phyloP scores from a whole-genome alignment of 495 filamentous ascomycete species.

The Penicillium lagena region DNA sequence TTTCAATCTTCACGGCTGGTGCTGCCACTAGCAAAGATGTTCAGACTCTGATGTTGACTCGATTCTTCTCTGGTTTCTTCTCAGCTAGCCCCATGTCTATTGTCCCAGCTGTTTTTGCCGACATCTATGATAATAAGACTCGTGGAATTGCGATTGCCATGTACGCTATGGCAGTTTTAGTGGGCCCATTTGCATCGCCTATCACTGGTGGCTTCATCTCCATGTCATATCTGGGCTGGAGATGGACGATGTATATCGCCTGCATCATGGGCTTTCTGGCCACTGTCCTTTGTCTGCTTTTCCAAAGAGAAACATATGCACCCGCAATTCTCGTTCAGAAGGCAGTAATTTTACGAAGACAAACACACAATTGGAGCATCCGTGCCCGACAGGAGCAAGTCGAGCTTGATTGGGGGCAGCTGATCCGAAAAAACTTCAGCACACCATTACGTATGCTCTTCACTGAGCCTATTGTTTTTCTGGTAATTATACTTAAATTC shows the following conservation, averaged over 20 bases:
- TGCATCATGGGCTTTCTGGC: constrained; percentile 74
- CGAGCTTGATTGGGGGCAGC: constrained; percentile 71
- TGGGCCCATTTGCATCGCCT: constrained; percentile 74
- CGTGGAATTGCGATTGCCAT: constrained; percentile 63
- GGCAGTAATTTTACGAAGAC: constrained; percentile 69
- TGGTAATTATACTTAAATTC: constrained; percentile 21
- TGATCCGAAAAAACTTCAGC: constrained; percentile 30
- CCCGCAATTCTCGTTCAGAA: constrained; percentile 74
- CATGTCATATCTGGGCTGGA: constrained; percentile 59
- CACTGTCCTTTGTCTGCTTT: constrained; percentile 63
- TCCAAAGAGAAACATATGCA: constrained; percentile 80
- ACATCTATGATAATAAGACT: constrained; percentile 77
- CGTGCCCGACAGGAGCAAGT: constrained; percentile 94
- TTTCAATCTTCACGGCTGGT: constrained; percentile 53
- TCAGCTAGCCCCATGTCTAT: constrained; percentile 69
- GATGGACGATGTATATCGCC: constrained; percentile 76
- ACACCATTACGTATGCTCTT: constrained; percentile 22
- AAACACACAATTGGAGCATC: constrained; percentile 89
- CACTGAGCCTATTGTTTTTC: constrained; percentile 21
- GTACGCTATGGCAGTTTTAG: constrained; percentile 81
- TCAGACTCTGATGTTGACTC: constrained; percentile 58
- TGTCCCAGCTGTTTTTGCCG: constrained; percentile 82
- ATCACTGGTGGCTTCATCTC: constrained; percentile 76
- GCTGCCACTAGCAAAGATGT: constrained; percentile 57
- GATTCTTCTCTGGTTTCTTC: constrained; percentile 65